A percentile compares a stretch with the other conserved stretches of the same genome.
These are phyloP conservation scores for Uronychia setigera DNA, from an alignment of 73 alveolate genomes.

Conservation along the genomic window DNA sequence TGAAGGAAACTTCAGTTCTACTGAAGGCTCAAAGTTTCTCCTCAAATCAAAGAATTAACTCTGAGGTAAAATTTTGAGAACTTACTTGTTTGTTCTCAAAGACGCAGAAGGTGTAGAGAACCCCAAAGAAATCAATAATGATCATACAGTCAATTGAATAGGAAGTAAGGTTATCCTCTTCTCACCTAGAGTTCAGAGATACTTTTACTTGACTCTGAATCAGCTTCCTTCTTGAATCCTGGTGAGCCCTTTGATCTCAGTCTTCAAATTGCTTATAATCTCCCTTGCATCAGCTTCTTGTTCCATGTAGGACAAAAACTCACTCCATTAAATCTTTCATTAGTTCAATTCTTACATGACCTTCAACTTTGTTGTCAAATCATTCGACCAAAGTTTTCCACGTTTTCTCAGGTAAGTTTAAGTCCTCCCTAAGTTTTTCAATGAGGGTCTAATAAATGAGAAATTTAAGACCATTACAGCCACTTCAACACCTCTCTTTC, in stretches of 20 bases:
- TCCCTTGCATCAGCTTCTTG: conserved; percentile 9
- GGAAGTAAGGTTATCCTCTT: not conserved
- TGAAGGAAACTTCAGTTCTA: not conserved
- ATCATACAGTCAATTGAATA: conserved; percentile 12
- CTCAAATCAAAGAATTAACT: not conserved
- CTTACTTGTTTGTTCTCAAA: conserved; percentile 10
- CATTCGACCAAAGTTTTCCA: not conserved
- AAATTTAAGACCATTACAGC: not conserved
- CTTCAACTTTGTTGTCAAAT: not conserved
- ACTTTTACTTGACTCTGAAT: not conserved
- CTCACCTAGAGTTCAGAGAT: not conserved
- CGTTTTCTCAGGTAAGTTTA: not conserved
- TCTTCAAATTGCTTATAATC: not conserved
- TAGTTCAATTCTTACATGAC: not conserved
- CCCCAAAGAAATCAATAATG: not conserved
- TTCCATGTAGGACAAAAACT: not conserved
- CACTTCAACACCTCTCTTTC: not conserved
- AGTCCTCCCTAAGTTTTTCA: not conserved
- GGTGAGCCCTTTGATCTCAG: not conserved
- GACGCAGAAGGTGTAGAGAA: not conserved
- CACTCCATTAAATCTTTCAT: not conserved
- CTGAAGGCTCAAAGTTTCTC: not conserved
- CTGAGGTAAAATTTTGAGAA: not conserved
- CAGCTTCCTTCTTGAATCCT: not conserved
- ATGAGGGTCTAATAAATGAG: not conserved